phyloP scores from a whole-genome alignment of 1,139 yeast species.

The Blastobotrys persicus region DNA sequence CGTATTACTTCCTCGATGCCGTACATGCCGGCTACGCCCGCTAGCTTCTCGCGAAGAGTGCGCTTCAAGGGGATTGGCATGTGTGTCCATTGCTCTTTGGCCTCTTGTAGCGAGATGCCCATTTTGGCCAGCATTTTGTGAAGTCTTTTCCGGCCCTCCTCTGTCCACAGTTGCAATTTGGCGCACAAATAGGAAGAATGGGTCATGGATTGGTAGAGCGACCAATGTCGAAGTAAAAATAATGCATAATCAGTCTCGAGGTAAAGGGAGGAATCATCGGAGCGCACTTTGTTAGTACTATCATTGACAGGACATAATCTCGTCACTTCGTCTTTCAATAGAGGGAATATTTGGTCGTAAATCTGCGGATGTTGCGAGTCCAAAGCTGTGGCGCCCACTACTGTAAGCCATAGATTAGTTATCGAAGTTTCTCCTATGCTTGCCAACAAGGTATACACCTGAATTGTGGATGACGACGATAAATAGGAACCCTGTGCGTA shows the following conservation, averaged over 20 bases:
- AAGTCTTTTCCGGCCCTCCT: slow-evolving; percentile 80
- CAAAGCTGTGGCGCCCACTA: slow-evolving; percentile 83
- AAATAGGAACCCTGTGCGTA: slow-evolving; percentile 69
- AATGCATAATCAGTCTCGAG: slow-evolving; percentile 83
- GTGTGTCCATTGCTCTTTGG: slow-evolving; percentile 91
- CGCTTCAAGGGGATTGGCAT: slow-evolving; percentile 79
- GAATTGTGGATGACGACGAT: slow-evolving; percentile 71
- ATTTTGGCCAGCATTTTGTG: slow-evolving; percentile 92
- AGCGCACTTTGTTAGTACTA: slow-evolving; percentile 15
- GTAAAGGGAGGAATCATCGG: slow-evolving; percentile 56
- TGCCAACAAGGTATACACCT: slow-evolving; percentile 75
- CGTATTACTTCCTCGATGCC: slow-evolving; percentile 81
- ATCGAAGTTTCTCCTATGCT: slow-evolving; percentile 73
- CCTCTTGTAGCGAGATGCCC: slow-evolving; percentile 88
- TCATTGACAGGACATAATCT: slow-evolving; percentile 51
- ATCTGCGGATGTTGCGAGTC: slow-evolving; percentile 75
- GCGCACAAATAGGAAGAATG: slow-evolving; percentile 90
- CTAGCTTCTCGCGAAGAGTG: slow-evolving; percentile 66
- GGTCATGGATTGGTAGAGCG: slow-evolving; percentile 83
- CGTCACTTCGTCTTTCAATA: slow-evolving; percentile 77
- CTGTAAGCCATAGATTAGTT: slow-evolving; percentile 78
- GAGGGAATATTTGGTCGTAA: slow-evolving; percentile 68
- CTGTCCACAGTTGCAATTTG: slow-evolving; percentile 84
- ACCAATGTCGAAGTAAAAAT: slow-evolving; percentile 88
- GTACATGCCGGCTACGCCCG: slow-evolving; percentile 66